A percentile compares a stretch with the other conserved stretches of the same genome.
These are phyloP conservation scores for Colletotrichum nymphaeae DNA, from an alignment of 2,329 filamentous ascomycete species.

Conservation along the genomic window DNA sequence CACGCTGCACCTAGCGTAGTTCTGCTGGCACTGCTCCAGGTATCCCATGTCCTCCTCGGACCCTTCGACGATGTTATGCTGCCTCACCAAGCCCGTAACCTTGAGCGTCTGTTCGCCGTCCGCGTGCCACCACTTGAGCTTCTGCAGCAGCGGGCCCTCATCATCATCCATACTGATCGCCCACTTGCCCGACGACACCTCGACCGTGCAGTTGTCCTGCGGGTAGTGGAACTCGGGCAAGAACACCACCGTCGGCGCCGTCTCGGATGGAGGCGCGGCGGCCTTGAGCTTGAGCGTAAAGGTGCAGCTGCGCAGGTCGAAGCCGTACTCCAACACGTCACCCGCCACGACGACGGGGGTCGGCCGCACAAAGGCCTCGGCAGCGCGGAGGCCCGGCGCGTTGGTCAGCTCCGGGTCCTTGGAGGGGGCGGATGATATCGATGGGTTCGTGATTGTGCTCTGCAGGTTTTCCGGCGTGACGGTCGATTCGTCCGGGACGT, in stretches of 20 bases:
- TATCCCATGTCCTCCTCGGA: constrained; percentile 82
- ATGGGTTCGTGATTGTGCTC: constrained; percentile 74
- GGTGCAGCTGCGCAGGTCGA: constrained; percentile 82
- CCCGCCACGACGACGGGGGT: constrained; percentile 82
- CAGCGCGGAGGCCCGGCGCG: constrained; percentile 83
- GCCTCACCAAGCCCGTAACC: constrained; percentile 79
- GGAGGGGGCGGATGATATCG: constrained; percentile 69
- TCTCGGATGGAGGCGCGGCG: constrained; percentile 64
- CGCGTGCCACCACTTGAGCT: constrained; percentile 91
- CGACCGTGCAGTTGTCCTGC: constrained; percentile 75
- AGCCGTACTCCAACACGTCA: constrained; percentile 76
- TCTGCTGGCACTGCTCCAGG: constrained; percentile 73
- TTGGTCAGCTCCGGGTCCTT: constrained; percentile 69
- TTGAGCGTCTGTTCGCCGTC: constrained; percentile 85
- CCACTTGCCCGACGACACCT: constrained; percentile 90
- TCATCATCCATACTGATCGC: constrained; percentile 80
- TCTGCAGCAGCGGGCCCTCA: constrained; percentile 77
- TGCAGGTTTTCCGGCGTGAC: constrained; percentile 83
- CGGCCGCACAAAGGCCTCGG: constrained; percentile 92
- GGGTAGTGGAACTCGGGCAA: constrained; percentile 95
- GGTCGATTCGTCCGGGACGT: constrained; percentile 63
- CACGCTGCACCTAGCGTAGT: constrained; percentile 61
- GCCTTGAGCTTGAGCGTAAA: constrained; percentile 79
- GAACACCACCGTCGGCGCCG: constrained; percentile 83
- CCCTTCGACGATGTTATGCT: constrained; percentile 65